Base-by-base conservation (phyloP, 2,329 filamentous ascomycete genomes). In the Neoascochyta sp. region DNA sequence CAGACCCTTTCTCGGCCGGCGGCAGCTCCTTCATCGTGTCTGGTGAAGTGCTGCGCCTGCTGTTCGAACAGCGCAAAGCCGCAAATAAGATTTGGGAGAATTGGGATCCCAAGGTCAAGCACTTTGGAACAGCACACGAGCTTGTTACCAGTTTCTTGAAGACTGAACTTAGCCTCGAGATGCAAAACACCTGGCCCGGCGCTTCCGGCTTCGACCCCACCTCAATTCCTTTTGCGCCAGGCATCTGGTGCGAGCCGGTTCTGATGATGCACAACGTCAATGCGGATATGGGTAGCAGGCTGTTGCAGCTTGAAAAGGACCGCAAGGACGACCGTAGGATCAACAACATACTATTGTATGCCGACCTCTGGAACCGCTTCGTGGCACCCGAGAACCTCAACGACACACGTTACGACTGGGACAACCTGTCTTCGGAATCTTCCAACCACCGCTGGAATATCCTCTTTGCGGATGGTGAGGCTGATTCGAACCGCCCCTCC, bases 11-110 rank as follows among this genome's bases (percentile, higher is more conserved):
- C 47, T 71, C 67, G 1, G 68, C 75, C 33, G 73, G 72, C 7
- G 74, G 74, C 0, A 70, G 66, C 4, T 73, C 73, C 3, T 73
- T 76, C 41, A 59, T 71, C 16, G 44, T 78, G 16, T 76, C 74
- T 0, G 64, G 66, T 3, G 58, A 67, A 4, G 73, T 71, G 3
- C 63, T 76, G 60, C 57, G 63, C 28, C 62, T 66, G 7, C 32
- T 60, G 9, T 41, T 57, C 22, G 50, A 55, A 4, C 63, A 69
- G 19, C 72, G 70, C 34, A 44, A 47, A 11, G 51, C 56, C 1
- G 60, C 69, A 27, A 51, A 66, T 2, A 47, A 62, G 11, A 63
- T 64, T 16, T 65, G 71, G 47, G 64, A 74, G 36, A 63, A 64
- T 17, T 65, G 71, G 48, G 64, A 74, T 35, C 50, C 62, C 2